Base-by-base conservation (phyloP, 176 grass and related monocot genomes). In the Oryza officinalis region DNA sequence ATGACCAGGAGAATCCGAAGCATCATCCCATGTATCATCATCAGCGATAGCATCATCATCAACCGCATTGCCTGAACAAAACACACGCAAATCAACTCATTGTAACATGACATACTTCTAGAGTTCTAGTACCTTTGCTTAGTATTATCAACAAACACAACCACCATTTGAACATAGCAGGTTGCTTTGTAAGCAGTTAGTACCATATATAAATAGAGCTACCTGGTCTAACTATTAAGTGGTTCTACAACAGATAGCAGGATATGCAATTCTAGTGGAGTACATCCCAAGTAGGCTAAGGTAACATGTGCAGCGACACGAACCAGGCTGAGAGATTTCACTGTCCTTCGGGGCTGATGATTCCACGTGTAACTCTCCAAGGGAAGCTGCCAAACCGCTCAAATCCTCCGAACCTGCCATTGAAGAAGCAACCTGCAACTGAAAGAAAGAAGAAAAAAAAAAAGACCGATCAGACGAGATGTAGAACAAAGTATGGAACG, bases 11-110 rank as follows among this genome's bases (percentile, higher is more conserved):
- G 80, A 82, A 77, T 87, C 87, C 82, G 75, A 88, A 86, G 12
- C 71, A 72, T 92, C 92, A 59, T 46, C 82, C 82, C 77, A 84
- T 79, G 78, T 18, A 38, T 81, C 91, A 27, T 83, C 79, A 0
- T 65, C 28, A 0, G 32, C n/a, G 20, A 14, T 18, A 40, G 27
- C 72, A 26, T 22, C 73, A 77, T 4, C 32, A 57, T 13, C 45
- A 0, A 60, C 22, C 8, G 57, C 46, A 45, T 78, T 69, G 30
- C 52, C 88, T 83, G 68, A 14, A 60, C 15, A 74, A 64, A 83
- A 74, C 69, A 27, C 69, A 73, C 10, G 3, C n/a, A 13, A 33
- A 67, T 72, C 14, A 74, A 49, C 46, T 79, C 23, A n/a, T 26
- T 77, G 32, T 35, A 23, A 80, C 45, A 85, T 18, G 71, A 64